Evolutionary conservation across 768 basidiomycete species (phyloP), one percentile per base, ranked within the genome.

Genomic region (Phaeotremella skinneri): DNA sequence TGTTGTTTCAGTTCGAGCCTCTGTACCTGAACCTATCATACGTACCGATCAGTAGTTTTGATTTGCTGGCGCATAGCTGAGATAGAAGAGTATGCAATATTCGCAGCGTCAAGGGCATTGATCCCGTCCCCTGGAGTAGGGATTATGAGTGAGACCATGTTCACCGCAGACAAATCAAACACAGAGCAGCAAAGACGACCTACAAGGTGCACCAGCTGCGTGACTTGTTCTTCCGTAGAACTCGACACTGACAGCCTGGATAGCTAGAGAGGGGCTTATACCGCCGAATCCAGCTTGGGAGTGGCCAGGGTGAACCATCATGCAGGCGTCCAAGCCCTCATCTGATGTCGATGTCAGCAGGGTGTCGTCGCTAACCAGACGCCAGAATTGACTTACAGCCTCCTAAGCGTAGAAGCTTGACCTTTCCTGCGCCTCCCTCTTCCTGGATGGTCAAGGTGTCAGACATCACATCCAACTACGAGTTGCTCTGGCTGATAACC

Each of bases 31-130:
- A n/a, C n/a, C n/a, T n/a, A 32, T 2, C 47, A 49, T 16, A 48
- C 53, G 9, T n/a, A 58, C 43, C 91, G 85, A 63, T 86, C 83
- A 47, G 86, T 83, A 0, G 91, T 91, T 73, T 85, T 85, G 59
- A 91, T 85, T 78, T 94, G 91, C 75, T 94, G 91, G 13, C 91
- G 83, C 48, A 94, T 81, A 23, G 85, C 84, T 2, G 90, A 86
- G 41, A 94, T 81, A 48, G 83, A 81, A 6, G 85, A 84, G 74
- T 93, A 92, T 0, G 90, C 87, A 7, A 90, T 78, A 72, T 91
- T 87, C 0, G 90, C 90, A 0, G 91, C 91, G 69, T 93, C 91
- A 11, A 62, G 31, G 9, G 63, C 62, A 27, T 63, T 67, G 49
- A 66, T 51, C 50, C 64, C 64, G 52, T 62, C 58, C 64, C 62